Evolutionary conservation across 805 yeast species (phyloP).

Genomic region (Wickerhamiella spandovensis): DNA sequence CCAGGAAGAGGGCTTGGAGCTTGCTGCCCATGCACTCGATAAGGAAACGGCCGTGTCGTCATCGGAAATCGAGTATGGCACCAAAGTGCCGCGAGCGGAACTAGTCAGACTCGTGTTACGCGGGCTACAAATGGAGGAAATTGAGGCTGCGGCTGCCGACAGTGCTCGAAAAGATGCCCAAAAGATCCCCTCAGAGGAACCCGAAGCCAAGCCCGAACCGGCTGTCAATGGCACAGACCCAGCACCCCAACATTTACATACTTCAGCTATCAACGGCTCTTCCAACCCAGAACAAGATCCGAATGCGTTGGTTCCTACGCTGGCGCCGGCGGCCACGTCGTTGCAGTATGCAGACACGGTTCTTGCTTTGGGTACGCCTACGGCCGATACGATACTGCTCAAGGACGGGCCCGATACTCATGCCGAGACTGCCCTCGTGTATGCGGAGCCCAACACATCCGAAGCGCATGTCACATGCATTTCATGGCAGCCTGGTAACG

Average conservation of each 20-base stretch:
- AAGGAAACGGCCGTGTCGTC: slow-evolving; percentile 50
- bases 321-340: background rate
- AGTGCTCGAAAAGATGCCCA: slow-evolving; percentile 27
- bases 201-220: background rate
- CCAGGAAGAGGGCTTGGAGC: slow-evolving; percentile 56
- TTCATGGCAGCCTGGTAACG: slow-evolving; percentile 10
- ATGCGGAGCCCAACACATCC: background rate
- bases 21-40: slow-evolving; percentile 68
- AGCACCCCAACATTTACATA: too few species aligned
- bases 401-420: background rate
- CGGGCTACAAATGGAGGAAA: slow-evolving; percentile 67
- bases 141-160: slow-evolving; percentile 32
- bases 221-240: background rate
- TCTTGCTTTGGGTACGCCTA: slow-evolving; percentile 10
- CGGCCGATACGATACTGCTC: background rate
- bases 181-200: too few species aligned
- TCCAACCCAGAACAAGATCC: background rate
- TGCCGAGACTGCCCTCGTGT: background rate
- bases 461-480: slow-evolving; percentile 6
- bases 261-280: background rate
- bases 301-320: background rate
- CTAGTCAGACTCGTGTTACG: slow-evolving; percentile 72
- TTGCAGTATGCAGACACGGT: background rate
- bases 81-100: slow-evolving; percentile 59
- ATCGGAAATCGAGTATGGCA: slow-evolving; percentile 27